phyloP scores from a whole-genome alignment of 2,329 filamentous ascomycete genomes.

The Sclerotiophoma versabilis region DNA sequence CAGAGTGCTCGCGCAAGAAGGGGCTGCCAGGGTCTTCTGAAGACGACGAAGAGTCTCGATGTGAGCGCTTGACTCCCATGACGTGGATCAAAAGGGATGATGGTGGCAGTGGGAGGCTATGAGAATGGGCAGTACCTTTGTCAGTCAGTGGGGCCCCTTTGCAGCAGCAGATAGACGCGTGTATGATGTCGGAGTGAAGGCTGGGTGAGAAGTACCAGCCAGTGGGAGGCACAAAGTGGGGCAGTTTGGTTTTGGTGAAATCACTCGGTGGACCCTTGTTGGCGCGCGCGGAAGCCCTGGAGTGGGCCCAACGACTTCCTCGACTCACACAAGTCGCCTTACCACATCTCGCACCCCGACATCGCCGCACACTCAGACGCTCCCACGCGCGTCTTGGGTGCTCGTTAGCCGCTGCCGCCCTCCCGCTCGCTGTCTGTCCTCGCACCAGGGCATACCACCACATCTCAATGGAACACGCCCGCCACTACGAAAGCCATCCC shows the following conservation, averaged over 20 bases:
- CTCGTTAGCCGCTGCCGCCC: constrained; percentile 31
- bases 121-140: constrained; percentile 14
- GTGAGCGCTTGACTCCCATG: constrained; percentile 67
- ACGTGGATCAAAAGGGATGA: constrained; percentile 11
- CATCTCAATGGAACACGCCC: constrained; percentile 66
- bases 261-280: constrained; percentile 6
- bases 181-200: not conserved
- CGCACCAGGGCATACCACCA: constrained; percentile 36
- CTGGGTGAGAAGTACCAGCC: constrained; percentile 3
- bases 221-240: constrained; percentile 1
- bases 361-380: constrained; percentile 19
- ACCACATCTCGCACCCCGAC: not conserved
- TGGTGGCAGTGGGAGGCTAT: constrained; percentile 10
- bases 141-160: constrained; percentile 3
- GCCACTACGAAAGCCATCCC: constrained; percentile 54
- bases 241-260: constrained; percentile 8
- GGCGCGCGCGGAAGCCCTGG: not conserved
- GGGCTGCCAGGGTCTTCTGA: constrained; percentile 46
- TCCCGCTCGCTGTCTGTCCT: constrained; percentile 43
- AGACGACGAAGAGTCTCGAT: constrained; percentile 58
- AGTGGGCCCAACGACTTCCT: constrained; percentile 5
- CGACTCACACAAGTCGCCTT: constrained; percentile 10
- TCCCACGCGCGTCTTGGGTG: constrained; percentile 34
- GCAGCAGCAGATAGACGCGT: not conserved
- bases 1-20: constrained; percentile 39